Base-by-base conservation (phyloP, 2,329 filamentous ascomycete species). In the Zopfia rhizophila region DNA sequence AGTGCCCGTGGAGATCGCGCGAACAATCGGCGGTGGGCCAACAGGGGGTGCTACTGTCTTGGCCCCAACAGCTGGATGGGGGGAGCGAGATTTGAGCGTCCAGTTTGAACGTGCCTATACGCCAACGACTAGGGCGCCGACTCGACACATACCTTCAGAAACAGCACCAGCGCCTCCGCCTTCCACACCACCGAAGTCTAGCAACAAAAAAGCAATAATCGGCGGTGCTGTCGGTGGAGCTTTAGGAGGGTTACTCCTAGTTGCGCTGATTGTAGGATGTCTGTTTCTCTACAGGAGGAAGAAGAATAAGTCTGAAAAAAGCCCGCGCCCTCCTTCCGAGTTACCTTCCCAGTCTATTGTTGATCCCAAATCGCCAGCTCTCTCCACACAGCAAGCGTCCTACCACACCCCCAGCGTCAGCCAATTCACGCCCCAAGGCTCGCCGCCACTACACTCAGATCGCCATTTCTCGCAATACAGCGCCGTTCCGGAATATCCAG, bases 21-120 rank as follows among this genome's bases (percentile, higher is more conserved):
- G 70, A 22, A 72, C 73, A 4, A 72, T 84, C 17, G 61, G 61
- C 5, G 61, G 63, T 21, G 65, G 63, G 13, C 57, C 71, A 6
- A 58, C 67, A 4, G 82, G 83, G 33, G 74, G 75, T 23, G 82
- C 82, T 6, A 82, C 80, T n/a, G 67, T 73, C n/a, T 76, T 63
- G 0, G 67, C 69, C 0, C 83, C 83, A 3, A 62, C 67, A 56
- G 51, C 18, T 13, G 52, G 51, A 12, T 85, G 80, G 61, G 66
- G 68, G 33, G 68, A 75, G 38, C 53, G 61, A n/a, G 81, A 84
- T 55, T 64, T 85, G 4, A 58, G 61, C 1, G 72, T 78, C 2
- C 76, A 83, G 40, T 79, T 85, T 63, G 72, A 72, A 0, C 72
- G 80, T 19, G 70, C 72, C 13, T 78, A 79, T 10, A 68, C 67